Conservation (phyloP, 768 basidiomycete genomes). For the Hydnum rufescens region DNA sequence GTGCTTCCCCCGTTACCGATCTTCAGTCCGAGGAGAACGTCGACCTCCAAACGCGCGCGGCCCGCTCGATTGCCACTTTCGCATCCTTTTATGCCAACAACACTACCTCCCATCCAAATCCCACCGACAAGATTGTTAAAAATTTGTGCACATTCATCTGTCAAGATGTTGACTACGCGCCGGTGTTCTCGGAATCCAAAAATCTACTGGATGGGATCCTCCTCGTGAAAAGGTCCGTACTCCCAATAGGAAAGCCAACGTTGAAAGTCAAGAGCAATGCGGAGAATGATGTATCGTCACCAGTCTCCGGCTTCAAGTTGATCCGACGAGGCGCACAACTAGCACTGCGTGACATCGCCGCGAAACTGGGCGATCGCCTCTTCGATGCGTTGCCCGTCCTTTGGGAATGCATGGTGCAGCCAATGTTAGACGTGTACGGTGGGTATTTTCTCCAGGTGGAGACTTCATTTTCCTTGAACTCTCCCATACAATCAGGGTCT, state of each 20-base stretch:
- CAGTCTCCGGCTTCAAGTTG: slow-evolving; percentile 22
- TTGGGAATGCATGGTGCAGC: slow-evolving; percentile 83
- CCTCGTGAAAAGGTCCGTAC: slow-evolving; percentile 26
- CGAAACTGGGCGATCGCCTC: slow-evolving; percentile 49
- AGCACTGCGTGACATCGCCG: slow-evolving; percentile 62
- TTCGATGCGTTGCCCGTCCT: slow-evolving; percentile 74
- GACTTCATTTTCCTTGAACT: neutral
- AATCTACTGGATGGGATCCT: slow-evolving; percentile 41
- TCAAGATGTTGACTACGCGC: slow-evolving; percentile 74
- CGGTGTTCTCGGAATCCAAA: slow-evolving; percentile 48
- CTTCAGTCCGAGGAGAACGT: slow-evolving; percentile 67
- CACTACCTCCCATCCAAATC: slow-evolving; percentile 43
- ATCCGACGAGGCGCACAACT: slow-evolving; percentile 71
- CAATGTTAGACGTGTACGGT: slow-evolving; percentile 46
- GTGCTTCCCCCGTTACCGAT: neutral
- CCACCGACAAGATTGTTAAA: slow-evolving; percentile 89
- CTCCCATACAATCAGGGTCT: neutral
- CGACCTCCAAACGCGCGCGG: slow-evolving; percentile 76
- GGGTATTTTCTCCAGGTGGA: slow-evolving; percentile 27
- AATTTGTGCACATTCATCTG: slow-evolving; percentile 95
- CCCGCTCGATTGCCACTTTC: slow-evolving; percentile 69
- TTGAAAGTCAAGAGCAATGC: slow-evolving; percentile 15
- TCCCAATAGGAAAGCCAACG: slow-evolving; percentile 17
- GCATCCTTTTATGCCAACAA: slow-evolving; percentile 56
- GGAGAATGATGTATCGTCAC: slow-evolving; percentile 7